A percentile compares a stretch with the other conserved stretches of the same genome.
Evolutionary conservation across 106 monocot genomes (phyloP).

Genomic region (Allium sativum): DNA sequence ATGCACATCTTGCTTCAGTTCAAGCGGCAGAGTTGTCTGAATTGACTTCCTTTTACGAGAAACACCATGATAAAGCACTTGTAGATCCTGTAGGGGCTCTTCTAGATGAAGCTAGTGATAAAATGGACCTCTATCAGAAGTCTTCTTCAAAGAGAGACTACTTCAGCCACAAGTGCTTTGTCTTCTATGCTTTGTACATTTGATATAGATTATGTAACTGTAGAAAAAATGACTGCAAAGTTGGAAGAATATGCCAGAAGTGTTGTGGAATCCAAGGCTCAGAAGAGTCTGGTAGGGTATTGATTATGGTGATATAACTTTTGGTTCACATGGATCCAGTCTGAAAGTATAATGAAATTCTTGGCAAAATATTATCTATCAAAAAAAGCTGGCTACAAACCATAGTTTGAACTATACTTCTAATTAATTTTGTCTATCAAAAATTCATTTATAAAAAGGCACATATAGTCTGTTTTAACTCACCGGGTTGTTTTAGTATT

Average conservation of each 20-base stretch:
- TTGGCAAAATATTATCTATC: no score
- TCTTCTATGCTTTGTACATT: slow-evolving; percentile 50
- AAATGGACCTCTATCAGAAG: slow-evolving; percentile 77
- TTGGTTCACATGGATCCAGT: no score
- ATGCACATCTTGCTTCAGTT: slow-evolving; percentile 27
- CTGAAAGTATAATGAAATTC: no score
- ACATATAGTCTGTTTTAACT: no score
- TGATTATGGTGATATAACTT: no score
- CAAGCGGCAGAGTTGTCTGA: slow-evolving; percentile 28
- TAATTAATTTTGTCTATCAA: no score
- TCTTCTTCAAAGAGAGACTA: slow-evolving; percentile 70
- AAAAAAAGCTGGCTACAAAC: no score
- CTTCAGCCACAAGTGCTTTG: slow-evolving; percentile 34
- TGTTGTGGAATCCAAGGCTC: slow-evolving; percentile 78
- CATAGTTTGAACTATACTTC: no score
- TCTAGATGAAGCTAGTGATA: slow-evolving; percentile 68
- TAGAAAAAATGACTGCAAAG: slow-evolving; percentile 52
- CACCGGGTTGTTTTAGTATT: no score
- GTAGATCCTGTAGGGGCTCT: slow-evolving; percentile 81
- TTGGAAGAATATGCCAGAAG: slow-evolving; percentile 59
- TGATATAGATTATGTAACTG: slow-evolving; percentile 55
- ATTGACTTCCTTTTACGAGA: slow-evolving; percentile 41
- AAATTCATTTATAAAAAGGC: no score
- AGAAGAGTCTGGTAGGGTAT: slow-evolving; percentile 75
- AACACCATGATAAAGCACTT: slow-evolving; percentile 46